Evolutionary conservation across 139 green algal species (phyloP).

Genomic region (Trebouxia sp.): DNA sequence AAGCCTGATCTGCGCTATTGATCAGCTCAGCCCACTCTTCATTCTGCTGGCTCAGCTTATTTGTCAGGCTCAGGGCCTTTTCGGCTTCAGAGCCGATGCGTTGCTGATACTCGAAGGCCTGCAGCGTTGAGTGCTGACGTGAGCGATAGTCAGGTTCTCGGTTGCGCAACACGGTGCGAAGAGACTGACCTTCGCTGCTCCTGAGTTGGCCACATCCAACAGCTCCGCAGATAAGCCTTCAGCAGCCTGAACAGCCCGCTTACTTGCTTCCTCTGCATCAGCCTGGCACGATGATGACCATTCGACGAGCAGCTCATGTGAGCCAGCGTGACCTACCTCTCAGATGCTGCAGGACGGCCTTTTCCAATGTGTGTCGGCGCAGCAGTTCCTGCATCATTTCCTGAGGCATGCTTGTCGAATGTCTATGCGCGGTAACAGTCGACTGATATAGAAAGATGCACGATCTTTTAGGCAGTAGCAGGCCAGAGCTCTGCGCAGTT

Average conservation of each 20-base stretch:
- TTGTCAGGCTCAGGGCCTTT: slow-evolving; percentile 3
- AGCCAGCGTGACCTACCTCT: slow-evolving; percentile 1
- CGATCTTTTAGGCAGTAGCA: too few relatives aligned
- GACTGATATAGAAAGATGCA: too few relatives aligned
- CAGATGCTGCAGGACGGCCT: neutral
- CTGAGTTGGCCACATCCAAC: slow-evolving; percentile 5
- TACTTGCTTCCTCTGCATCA: slow-evolving; percentile 24
- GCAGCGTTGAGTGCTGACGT: neutral
- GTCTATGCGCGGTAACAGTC: too few relatives aligned
- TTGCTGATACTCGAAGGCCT: slow-evolving; percentile 29
- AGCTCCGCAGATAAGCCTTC: neutral
- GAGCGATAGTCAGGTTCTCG: neutral
- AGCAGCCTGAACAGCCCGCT: neutral
- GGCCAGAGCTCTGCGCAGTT: too few relatives aligned
- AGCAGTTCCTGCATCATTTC: neutral
- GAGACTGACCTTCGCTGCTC: slow-evolving; percentile 11
- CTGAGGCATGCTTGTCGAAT: neutral
- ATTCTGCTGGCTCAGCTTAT: slow-evolving; percentile 13
- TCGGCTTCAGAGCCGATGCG: slow-evolving; percentile 3
- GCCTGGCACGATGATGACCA: too few relatives aligned
- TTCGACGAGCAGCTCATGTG: too few relatives aligned
- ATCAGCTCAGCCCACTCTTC: slow-evolving; percentile 32
- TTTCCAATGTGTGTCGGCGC: neutral
- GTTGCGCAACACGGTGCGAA: too few relatives aligned
- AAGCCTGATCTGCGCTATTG: slow-evolving; percentile 28